phyloP scores from a whole-genome alignment of 495 filamentous ascomycete species.

The Trichoderma virens region DNA sequence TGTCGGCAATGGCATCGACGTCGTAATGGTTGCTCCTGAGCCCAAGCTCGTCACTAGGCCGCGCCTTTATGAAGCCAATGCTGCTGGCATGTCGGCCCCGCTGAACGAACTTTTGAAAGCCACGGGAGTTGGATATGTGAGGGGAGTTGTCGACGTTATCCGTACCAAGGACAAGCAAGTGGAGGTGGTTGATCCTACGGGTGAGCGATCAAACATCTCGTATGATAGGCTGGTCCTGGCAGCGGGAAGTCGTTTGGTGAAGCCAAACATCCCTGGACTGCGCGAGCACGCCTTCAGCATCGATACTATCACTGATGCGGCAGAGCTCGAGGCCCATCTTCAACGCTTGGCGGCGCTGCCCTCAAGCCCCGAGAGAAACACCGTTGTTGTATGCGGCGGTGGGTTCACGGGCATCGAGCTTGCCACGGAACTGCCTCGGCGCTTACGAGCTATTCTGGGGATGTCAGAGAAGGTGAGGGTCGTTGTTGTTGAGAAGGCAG shows the following conservation, averaged over 20 bases:
- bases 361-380: slow-evolving; percentile 17
- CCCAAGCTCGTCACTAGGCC: slow-evolving; percentile 25
- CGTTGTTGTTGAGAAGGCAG: slow-evolving; percentile 12
- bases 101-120: slow-evolving; percentile 22
- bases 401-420: slow-evolving; percentile 22
- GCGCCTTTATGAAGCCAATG: slow-evolving; percentile 28
- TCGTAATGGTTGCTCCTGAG: slow-evolving; percentile 25
- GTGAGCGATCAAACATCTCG: slow-evolving; percentile 12
- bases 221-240: slow-evolving; percentile 30
- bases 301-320: slow-evolving; percentile 22
- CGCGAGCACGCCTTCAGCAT: slow-evolving; percentile 25
- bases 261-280: slow-evolving; percentile 22
- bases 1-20: slow-evolving; percentile 18
- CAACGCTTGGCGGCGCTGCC: slow-evolving; percentile 13
- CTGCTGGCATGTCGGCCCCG: slow-evolving; percentile 17
- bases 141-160: slow-evolving; percentile 23
- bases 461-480: slow-evolving; percentile 14
- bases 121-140: slow-evolving; percentile 17
- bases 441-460: slow-evolving; percentile 16
- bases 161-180: slow-evolving; percentile 17
- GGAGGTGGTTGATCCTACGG: slow-evolving; percentile 13
- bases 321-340: slow-evolving; percentile 17
- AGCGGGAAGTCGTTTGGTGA: slow-evolving; percentile 25
- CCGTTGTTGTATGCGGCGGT: slow-evolving; percentile 19
- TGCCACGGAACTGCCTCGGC: slow-evolving; percentile 17